These are phyloP conservation scores for Coffea canephora DNA, from an alignment of 257 asterid species.

Conservation along the genomic window DNA sequence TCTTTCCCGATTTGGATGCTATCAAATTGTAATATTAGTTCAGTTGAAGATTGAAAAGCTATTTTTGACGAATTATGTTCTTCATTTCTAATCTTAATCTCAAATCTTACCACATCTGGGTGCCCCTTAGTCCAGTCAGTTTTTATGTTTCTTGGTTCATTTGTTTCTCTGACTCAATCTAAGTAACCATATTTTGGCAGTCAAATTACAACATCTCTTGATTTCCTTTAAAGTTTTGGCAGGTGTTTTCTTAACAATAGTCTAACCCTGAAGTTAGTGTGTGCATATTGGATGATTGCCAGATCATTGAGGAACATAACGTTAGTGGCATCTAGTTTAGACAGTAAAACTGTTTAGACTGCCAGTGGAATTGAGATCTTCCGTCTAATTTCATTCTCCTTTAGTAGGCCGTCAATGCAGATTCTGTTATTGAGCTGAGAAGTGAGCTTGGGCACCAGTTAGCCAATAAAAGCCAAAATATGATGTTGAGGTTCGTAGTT, in stretches of 20 bases:
- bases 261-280: not conserved
- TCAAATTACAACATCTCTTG: not conserved
- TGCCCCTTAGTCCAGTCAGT: not conserved
- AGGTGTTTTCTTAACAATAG: too few relatives aligned
- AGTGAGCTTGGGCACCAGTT: conserved; percentile 91
- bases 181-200: not conserved
- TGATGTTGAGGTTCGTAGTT: conserved; percentile 66
- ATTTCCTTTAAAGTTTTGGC: not conserved
- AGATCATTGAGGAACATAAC: not conserved
- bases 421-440: conserved; percentile 65
- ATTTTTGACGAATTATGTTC: not conserved
- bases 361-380: not conserved
- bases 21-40: too few relatives aligned
- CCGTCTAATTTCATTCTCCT: conserved; percentile 6
- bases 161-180: not conserved
- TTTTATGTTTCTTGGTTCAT: not conserved
- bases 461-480: conserved; percentile 67
- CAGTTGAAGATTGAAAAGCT: not conserved
- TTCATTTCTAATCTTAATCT: not conserved
- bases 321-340: not conserved
- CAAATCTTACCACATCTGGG: too few relatives aligned
- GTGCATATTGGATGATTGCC: not conserved
- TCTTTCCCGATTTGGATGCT: not conserved
- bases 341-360: not conserved
- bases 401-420: conserved; percentile 70